Conservation (phyloP, 257 asterid species). For the Forsythia suspensa region DNA sequence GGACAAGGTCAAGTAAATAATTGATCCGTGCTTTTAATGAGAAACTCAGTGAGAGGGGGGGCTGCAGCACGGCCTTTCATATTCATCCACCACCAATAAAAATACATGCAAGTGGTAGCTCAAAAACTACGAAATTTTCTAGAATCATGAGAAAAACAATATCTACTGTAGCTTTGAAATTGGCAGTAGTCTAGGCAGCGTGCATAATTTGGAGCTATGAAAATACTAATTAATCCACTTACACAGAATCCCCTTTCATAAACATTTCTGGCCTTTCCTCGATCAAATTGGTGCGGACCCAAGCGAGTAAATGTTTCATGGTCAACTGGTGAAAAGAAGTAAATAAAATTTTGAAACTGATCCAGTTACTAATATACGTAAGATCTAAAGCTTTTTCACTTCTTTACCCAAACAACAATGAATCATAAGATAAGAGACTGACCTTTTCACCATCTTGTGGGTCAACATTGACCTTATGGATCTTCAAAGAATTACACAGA, state of each 20-base stretch:
- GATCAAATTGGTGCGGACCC: slow-evolving; percentile 87
- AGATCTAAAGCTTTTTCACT: background rate
- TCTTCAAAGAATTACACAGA: slow-evolving; percentile 84
- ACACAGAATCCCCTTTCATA: slow-evolving; percentile 96
- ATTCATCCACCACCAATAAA: no score
- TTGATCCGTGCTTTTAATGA: no score
- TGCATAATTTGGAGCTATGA: no score
- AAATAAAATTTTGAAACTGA: slow-evolving; percentile 10
- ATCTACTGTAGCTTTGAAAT: no score
- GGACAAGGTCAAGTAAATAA: no score
- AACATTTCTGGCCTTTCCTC: slow-evolving; percentile 99
- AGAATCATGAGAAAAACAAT: no score
- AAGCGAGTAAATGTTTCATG: slow-evolving; percentile 75
- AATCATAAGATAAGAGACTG: slow-evolving; percentile 20
- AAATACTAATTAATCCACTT: slow-evolving; percentile 31
- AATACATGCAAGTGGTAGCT: no score
- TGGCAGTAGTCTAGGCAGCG: background rate
- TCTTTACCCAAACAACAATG: background rate
- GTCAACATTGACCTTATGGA: slow-evolving; percentile 68
- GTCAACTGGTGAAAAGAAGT: slow-evolving; percentile 47
- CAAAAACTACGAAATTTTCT: no score
- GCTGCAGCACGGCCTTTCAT: no score
- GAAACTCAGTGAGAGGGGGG: no score
- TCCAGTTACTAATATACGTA: slow-evolving; percentile 2
- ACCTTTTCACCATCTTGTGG: slow-evolving; percentile 64